A percentile compares a stretch with the other conserved stretches of the same genome.
Conservation (phyloP, 306 rosid species). For the Datisca glomerata region DNA sequence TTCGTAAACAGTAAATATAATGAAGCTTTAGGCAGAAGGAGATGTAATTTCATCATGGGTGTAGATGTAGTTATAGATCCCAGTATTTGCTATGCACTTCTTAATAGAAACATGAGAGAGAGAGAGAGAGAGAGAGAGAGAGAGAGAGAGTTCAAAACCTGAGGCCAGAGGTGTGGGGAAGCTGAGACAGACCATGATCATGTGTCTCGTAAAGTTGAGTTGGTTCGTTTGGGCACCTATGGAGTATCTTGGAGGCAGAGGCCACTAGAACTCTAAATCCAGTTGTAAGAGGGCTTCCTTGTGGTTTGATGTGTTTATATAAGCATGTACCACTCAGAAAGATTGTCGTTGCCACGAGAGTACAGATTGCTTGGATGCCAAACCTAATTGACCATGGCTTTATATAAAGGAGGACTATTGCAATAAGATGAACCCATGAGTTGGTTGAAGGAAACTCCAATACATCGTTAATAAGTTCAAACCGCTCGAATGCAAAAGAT, state of each 20-base stretch:
- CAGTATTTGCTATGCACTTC: too few species aligned
- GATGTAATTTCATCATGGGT: too few species aligned
- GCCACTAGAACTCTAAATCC: slow-evolving; percentile 17
- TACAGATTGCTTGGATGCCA: slow-evolving; percentile 9
- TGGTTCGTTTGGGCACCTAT: neutral
- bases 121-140: neutral
- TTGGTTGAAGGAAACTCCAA: neutral
- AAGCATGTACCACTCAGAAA: slow-evolving; percentile 9
- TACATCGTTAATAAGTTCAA: neutral
- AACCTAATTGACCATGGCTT: slow-evolving; percentile 17
- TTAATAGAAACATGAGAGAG: too few species aligned
- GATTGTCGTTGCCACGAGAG: slow-evolving; percentile 1
- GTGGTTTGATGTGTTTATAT: slow-evolving; percentile 1
- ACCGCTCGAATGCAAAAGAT: neutral
- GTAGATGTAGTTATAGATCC: too few species aligned
- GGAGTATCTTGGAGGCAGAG: slow-evolving; percentile 10
- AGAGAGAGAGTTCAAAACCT: slow-evolving; percentile 2
- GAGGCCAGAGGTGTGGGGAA: slow-evolving; percentile 6
- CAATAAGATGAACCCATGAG: neutral
- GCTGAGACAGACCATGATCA: neutral
- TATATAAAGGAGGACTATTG: slow-evolving; percentile 2
- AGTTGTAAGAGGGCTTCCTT: slow-evolving; percentile 16
- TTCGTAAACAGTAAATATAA: too few species aligned
- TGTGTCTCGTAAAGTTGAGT: slow-evolving; percentile 5
- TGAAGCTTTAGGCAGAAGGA: too few species aligned